Evolutionary conservation across 2,329 filamentous ascomycete genomes (phyloP).

Genomic region (Epicoccum sorghinum): DNA sequence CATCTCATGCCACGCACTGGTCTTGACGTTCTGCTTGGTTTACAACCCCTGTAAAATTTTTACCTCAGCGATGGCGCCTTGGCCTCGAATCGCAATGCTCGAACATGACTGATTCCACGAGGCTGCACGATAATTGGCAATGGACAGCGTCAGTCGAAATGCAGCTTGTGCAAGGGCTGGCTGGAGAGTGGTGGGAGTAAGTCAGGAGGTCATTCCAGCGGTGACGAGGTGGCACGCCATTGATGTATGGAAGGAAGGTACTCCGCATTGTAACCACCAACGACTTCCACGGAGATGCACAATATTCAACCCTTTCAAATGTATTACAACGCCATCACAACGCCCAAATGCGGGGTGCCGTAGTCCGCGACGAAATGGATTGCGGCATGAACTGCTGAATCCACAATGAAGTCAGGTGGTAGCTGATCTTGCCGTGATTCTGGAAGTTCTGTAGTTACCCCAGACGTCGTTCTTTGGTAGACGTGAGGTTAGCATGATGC

Average conservation of each 20-base stretch:
- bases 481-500: slow-evolving; percentile 23
- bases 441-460: slow-evolving; percentile 17
- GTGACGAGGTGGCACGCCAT: slow-evolving; percentile 11
- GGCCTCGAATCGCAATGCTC: slow-evolving; percentile 30
- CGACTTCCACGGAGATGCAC: slow-evolving; percentile 42
- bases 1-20: slow-evolving; percentile 27
- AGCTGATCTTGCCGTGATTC: slow-evolving; percentile 22
- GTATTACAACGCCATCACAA: slow-evolving; percentile 27
- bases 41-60: slow-evolving; percentile 33
- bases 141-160: slow-evolving; percentile 7
- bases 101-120: slow-evolving; percentile 15
- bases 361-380: slow-evolving; percentile 1
- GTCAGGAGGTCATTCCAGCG: slow-evolving; percentile 15
- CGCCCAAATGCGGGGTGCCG: slow-evolving; percentile 37
- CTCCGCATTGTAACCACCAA: slow-evolving; percentile 2
- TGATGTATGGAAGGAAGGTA: slow-evolving; percentile 14
- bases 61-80: slow-evolving; percentile 38
- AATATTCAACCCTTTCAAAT: slow-evolving; percentile 21
- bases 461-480: slow-evolving; percentile 27
- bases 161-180: slow-evolving; percentile 2
- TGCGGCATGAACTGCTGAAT: not conserved
- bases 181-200: slow-evolving; percentile 2
- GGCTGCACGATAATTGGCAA: slow-evolving; percentile 34
- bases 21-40: slow-evolving; percentile 24
- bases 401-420: slow-evolving; percentile 21